Percentiles rank a stretch among this genome's conserved stretches.
Evolutionary conservation across 768 basidiomycete species (phyloP).

Genomic region (Suillus placidus): DNA sequence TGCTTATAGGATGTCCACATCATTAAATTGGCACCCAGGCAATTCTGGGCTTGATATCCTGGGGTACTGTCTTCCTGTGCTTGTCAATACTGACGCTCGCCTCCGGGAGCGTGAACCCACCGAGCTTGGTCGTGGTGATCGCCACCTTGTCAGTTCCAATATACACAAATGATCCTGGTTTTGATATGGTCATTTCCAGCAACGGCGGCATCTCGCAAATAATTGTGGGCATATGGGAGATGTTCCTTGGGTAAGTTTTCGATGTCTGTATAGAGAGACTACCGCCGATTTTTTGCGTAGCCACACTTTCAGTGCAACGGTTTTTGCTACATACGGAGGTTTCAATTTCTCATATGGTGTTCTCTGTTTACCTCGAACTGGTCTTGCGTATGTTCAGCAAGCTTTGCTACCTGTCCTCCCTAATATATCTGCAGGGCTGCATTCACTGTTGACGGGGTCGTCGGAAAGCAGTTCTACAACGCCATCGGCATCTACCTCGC

Average conservation of each 20-base stretch:
- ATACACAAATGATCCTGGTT: neutral
- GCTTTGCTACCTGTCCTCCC: neutral
- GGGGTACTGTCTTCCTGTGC: slow-evolving; percentile 31
- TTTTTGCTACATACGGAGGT: slow-evolving; percentile 30
- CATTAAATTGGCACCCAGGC: slow-evolving; percentile 17
- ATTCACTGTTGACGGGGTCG: slow-evolving; percentile 26
- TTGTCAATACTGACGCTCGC: slow-evolving; percentile 28
- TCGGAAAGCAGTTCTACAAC: slow-evolving; percentile 24
- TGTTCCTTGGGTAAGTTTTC: slow-evolving; percentile 29
- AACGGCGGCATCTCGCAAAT: slow-evolving; percentile 34
- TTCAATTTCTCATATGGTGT: slow-evolving; percentile 33
- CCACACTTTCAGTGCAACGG: slow-evolving; percentile 31
- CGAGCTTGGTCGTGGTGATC: slow-evolving; percentile 29
- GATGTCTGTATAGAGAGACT: neutral
- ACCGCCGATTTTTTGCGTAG: slow-evolving; percentile 15
- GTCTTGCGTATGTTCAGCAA: slow-evolving; percentile 22
- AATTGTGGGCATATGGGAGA: slow-evolving; percentile 33
- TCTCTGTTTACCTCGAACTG: slow-evolving; percentile 27
- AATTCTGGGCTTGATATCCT: slow-evolving; percentile 30
- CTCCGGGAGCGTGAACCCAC: slow-evolving; percentile 21
- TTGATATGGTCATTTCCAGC: slow-evolving; percentile 17
- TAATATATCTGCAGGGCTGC: slow-evolving; percentile 20
- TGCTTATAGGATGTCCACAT: neutral
- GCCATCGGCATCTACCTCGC: slow-evolving; percentile 30
- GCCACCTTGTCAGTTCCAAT: slow-evolving; percentile 26